Evolutionary conservation across 2,329 filamentous ascomycete species (phyloP), one percentile per base, ranked within the genome.

Genomic region (Hymenoscyphus albidus): DNA sequence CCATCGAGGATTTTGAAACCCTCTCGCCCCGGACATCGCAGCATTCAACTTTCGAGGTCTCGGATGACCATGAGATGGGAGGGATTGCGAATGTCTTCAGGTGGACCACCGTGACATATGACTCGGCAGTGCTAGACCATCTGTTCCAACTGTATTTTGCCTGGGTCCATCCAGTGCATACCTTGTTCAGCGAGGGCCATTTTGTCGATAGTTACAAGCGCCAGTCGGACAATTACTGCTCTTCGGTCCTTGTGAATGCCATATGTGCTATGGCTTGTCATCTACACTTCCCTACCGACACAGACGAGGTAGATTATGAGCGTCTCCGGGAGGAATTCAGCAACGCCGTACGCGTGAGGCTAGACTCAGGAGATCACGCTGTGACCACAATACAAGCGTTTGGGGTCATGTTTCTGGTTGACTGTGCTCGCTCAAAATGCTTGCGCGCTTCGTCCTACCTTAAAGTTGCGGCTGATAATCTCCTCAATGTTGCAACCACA

Each of bases 161-260:
- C 14, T 76, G 74, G 74, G 65, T 76, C 5, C 75, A 76, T 65
- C 74, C 75, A 3, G 71, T 75, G n/a, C 72, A 75, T 61, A 74
- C 73, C 22, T 59, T 76, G 44, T 76, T 76, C 64, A 70, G 68
- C 42, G 74, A 76, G 58, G 69, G 69, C 14, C 68, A 66, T 59
- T 76, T 76, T 60, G 67, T 70, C 10, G 63, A 73, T 9, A 70
- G 69, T 61, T 75, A 73, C 62, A 65, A 63, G 42, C 59, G 42
- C n/a, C 62, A 70, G 38, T 68, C 65, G 9, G 51, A 63, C 0
- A 56, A 57, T 4, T 74, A 71, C 59, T 76, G 74, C 68, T 75
- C 74, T 9, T 51, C 67, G 5, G 59, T 67, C 38, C 68, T 76
- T 3, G 73, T 75, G 40, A 75, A 76, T 64, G 73, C 74, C 14